These are phyloP conservation scores for Pythium dissotocum DNA, from an alignment of 352 stramenopile genomes.

Conservation along the genomic window DNA sequence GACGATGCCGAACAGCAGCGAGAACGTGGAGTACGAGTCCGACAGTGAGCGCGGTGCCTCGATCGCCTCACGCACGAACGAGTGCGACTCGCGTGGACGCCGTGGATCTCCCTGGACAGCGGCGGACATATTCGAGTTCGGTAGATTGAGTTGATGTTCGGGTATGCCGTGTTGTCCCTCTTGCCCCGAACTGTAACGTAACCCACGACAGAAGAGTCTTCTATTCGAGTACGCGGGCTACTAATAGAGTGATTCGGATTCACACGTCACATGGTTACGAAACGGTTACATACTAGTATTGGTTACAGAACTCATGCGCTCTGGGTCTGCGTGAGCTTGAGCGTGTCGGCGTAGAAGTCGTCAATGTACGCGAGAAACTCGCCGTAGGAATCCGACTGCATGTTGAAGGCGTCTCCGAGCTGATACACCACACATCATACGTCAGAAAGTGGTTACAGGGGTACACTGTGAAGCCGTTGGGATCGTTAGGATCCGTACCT, in stretches of 20 bases:
- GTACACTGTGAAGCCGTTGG: no score
- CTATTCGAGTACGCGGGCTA: background rate
- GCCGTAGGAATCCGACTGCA: conserved; percentile 38
- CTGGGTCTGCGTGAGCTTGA: conserved; percentile 28
- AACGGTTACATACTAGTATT: background rate
- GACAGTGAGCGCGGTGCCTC: conserved; percentile 27
- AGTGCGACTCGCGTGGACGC: conserved; percentile 62
- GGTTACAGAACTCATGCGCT: conserved; percentile 11
- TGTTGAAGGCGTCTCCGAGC: conserved; percentile 30
- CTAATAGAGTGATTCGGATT: background rate
- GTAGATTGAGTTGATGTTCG: background rate
- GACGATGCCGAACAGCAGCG: conserved; percentile 53
- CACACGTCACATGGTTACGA: conserved; percentile 3
- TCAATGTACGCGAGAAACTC: conserved; percentile 75
- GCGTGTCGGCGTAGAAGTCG: conserved; percentile 54
- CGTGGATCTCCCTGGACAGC: conserved; percentile 48
- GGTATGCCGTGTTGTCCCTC: conserved; percentile 7
- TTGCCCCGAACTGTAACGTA: background rate
- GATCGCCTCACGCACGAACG: conserved; percentile 63
- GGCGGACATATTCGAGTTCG: conserved; percentile 14
- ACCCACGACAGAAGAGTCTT: background rate
- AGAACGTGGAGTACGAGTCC: conserved; percentile 71
- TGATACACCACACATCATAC: background rate
- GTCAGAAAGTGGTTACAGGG: background rate
- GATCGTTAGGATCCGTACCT: conserved; percentile 8